Conservation (phyloP, 2,329 filamentous ascomycete genomes). For the Cladosporium sp. region DNA sequence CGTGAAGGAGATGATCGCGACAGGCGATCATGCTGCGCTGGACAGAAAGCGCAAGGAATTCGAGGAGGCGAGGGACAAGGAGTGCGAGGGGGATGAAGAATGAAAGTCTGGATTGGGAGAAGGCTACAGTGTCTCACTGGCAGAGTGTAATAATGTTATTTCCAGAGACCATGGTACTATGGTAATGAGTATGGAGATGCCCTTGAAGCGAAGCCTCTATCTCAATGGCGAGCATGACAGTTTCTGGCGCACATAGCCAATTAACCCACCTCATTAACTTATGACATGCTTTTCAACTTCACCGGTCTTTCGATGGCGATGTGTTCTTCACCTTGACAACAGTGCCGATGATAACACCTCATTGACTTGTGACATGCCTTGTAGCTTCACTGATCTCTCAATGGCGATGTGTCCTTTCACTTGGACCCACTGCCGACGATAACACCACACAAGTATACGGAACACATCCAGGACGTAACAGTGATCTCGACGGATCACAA, state of each 20-base stretch:
- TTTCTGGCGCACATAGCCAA: neutral
- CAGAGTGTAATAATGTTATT: neutral
- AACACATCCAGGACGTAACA: too few relatives aligned
- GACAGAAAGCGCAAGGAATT: neutral
- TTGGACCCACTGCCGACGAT: neutral
- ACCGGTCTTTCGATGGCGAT: neutral
- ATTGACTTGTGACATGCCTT: too few relatives aligned
- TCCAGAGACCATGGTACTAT: neutral
- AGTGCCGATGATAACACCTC: too few relatives aligned
- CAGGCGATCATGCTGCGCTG: neutral
- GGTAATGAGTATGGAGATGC: neutral
- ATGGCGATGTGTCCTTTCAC: too few relatives aligned
- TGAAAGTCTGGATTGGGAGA: neutral
- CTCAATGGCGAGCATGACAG: neutral
- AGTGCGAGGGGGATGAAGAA: neutral
- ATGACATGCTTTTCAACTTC: neutral
- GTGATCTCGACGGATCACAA: neutral
- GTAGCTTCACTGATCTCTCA: too few relatives aligned
- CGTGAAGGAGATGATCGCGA: neutral
- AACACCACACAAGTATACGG: too few relatives aligned
- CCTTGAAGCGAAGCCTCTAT: rapidly evolving
- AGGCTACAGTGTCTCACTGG: neutral
- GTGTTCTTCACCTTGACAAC: too few relatives aligned
- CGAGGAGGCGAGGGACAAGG: neutral
- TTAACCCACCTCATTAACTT: neutral